Conservation (phyloP, 176 grass and related monocot species). For the Hordeum marinum region DNA sequence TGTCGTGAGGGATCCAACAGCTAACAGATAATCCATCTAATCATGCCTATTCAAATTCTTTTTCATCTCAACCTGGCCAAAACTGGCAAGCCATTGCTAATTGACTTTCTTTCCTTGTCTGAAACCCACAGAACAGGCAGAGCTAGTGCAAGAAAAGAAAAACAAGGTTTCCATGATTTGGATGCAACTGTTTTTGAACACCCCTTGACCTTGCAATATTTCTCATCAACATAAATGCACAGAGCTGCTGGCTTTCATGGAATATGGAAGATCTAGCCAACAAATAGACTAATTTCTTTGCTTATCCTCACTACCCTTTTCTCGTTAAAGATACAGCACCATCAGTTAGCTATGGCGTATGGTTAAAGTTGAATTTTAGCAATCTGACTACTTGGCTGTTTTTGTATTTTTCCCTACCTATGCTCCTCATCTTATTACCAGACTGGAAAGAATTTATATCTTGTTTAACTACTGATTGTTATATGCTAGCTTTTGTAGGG, state of each 20-base stretch:
- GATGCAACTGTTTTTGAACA: background rate
- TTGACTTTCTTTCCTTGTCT: background rate
- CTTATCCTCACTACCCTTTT: background rate
- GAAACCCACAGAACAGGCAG: background rate
- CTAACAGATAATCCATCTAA: background rate
- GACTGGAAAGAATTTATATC: background rate
- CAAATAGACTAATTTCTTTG: background rate
- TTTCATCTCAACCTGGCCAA: background rate
- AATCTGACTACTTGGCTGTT: background rate
- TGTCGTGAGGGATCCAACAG: background rate
- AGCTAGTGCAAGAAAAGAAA: background rate
- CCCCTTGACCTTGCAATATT: background rate
- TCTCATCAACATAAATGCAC: background rate
- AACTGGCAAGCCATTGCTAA: background rate
- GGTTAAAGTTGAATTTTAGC: background rate
- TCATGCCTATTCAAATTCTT: background rate
- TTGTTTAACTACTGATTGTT: background rate
- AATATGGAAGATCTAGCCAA: background rate
- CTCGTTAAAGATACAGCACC: background rate
- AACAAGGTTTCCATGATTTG: background rate
- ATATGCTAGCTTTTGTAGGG: constrained; percentile 22
- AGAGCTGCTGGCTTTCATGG: background rate
- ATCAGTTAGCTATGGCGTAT: background rate
- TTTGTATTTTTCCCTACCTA: background rate
- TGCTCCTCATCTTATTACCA: background rate